Conservation (phyloP, 2,329 filamentous ascomycete genomes). For the Exophiala lecanii-corni region DNA sequence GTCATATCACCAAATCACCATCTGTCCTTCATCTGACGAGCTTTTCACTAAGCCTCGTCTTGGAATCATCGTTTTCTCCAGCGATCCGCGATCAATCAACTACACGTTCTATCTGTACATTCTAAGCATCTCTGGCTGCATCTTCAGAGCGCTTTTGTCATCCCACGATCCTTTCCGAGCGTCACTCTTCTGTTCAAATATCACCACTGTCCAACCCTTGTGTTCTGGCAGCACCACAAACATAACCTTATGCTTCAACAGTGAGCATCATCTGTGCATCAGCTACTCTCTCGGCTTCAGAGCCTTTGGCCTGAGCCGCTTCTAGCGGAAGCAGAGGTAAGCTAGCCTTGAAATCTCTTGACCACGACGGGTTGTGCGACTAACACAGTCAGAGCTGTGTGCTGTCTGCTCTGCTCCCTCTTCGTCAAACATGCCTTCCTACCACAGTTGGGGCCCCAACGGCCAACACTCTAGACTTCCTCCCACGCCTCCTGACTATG, state of each 20-base stretch:
- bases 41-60: constrained; percentile 52
- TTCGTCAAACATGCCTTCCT: constrained; percentile 24
- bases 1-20: no score
- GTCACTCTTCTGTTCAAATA: background rate
- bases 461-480: constrained; percentile 25
- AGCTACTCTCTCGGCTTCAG: constrained; percentile 20
- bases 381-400: constrained; percentile 8
- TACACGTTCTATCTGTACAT: background rate
- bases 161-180: no score
- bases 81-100: background rate
- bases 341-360: no score
- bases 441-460: constrained; percentile 23
- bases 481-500: constrained; percentile 28
- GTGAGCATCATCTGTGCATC: background rate
- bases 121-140: background rate
- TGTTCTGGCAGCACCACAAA: background rate
- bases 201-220: background rate
- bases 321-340: constrained; percentile 20
- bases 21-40: constrained; percentile 33
- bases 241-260: background rate
- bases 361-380: no score
- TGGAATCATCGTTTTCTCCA: constrained; percentile 2
- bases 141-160: no score
- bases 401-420: constrained; percentile 22
- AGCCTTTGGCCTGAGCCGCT: constrained; percentile 21